phyloP scores from a whole-genome alignment of 306 rosid species.

The Trifolium dubium region DNA sequence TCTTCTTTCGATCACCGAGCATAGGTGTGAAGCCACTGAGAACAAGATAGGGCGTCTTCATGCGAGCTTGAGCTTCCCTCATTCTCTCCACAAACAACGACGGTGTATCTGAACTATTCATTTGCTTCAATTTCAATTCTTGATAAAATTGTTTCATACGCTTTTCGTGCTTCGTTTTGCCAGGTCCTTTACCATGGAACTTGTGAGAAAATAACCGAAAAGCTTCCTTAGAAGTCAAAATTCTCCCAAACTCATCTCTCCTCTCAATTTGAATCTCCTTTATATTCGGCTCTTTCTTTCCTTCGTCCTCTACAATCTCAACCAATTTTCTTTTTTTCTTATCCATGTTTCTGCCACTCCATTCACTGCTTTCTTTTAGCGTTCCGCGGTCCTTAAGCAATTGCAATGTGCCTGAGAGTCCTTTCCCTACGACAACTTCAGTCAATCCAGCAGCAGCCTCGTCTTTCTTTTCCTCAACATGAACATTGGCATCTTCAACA shows the following conservation, averaged over 20 bases:
- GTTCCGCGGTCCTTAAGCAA: slow-evolving; percentile 88
- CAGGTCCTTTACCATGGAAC: slow-evolving; percentile 93
- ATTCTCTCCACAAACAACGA: slow-evolving; percentile 83
- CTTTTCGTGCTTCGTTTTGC: slow-evolving; percentile 96
- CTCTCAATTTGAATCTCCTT: slow-evolving; percentile 90
- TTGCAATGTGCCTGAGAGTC: slow-evolving; percentile 78
- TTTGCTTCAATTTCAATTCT: slow-evolving; percentile 86
- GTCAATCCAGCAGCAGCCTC: slow-evolving; percentile 85
- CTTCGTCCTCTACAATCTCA: slow-evolving; percentile 74
- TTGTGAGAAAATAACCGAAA: slow-evolving; percentile 73
- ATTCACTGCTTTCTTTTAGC: slow-evolving; percentile 85
- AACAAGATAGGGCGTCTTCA: slow-evolving; percentile 85
- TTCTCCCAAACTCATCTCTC: slow-evolving; percentile 89
- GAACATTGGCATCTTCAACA: slow-evolving; percentile 62
- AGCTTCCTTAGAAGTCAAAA: slow-evolving; percentile 93
- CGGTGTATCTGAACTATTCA: slow-evolving; percentile 90
- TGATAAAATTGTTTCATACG: slow-evolving; percentile 80
- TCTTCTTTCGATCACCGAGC: too few species aligned
- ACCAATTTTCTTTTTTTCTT: slow-evolving; percentile 90
- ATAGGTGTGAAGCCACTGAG: slow-evolving; percentile 91
- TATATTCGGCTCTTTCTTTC: slow-evolving; percentile 61
- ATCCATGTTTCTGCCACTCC: slow-evolving; percentile 99
- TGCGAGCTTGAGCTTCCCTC: slow-evolving; percentile 89
- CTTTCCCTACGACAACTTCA: slow-evolving; percentile 91
- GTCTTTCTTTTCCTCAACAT: slow-evolving; percentile 54